These are phyloP conservation scores for Sporodiniella umbellata DNA, from an alignment of 371 early-diverging fungal species.

Conservation along the genomic window DNA sequence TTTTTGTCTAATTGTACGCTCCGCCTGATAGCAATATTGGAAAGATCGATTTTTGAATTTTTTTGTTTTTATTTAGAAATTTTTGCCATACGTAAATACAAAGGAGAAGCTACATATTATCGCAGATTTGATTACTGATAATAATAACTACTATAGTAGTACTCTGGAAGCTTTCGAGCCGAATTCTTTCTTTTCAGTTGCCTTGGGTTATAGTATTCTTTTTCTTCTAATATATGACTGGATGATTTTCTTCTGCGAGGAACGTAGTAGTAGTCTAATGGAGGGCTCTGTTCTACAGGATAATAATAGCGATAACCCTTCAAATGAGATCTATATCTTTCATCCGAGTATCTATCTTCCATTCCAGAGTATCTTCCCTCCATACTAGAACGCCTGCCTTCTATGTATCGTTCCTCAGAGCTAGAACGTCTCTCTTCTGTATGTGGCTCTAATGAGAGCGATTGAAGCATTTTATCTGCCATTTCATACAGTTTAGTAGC, in stretches of 20 bases:
- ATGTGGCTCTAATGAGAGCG: not conserved
- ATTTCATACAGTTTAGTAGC: slow-evolving; percentile 13
- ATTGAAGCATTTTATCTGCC: slow-evolving; percentile 13
- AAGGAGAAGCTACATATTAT: too few relatives aligned
- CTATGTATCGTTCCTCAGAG: not conserved
- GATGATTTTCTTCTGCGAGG: not conserved
- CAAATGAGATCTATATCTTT: too few relatives aligned
- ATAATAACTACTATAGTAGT: not conserved
- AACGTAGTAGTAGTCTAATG: not conserved
- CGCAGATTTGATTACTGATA: not conserved
- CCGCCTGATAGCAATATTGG: too few relatives aligned
- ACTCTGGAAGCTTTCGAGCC: not conserved
- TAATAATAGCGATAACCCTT: too few relatives aligned
- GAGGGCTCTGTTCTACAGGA: not conserved
- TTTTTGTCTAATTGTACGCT: too few relatives aligned
- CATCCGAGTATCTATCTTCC: too few relatives aligned
- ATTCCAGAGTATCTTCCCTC: not conserved
- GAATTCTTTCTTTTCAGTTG: not conserved
- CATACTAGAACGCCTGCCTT: not conserved
- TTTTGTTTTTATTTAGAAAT: too few relatives aligned
- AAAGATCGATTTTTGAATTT: too few relatives aligned
- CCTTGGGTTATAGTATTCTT: not conserved
- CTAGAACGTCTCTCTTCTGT: not conserved
- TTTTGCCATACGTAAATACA: too few relatives aligned
- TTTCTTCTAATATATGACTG: not conserved